Percentiles rank a stretch among this genome's conserved stretches.
phyloP scores from a whole-genome alignment of 176 grass and related monocot genomes.

The Phyllostachys edulis region DNA sequence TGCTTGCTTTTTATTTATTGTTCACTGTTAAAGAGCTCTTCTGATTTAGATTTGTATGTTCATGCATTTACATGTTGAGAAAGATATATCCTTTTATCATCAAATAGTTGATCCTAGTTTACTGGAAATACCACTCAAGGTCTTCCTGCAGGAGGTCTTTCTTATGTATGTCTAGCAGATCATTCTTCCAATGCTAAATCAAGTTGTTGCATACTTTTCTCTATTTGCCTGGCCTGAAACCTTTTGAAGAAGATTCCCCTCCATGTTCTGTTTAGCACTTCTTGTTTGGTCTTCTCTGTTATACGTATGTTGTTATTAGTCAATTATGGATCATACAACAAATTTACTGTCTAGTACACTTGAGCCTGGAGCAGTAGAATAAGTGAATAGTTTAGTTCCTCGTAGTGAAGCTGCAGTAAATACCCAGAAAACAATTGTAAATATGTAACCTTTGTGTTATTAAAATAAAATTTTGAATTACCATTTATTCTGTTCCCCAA shows the following conservation, averaged over 20 bases:
- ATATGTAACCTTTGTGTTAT: not conserved
- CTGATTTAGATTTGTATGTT: not conserved
- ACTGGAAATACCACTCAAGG: not conserved
- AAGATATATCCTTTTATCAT: not conserved
- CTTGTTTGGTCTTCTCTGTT: not conserved
- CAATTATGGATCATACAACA: not conserved
- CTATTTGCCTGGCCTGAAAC: not conserved
- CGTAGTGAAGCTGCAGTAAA: not conserved
- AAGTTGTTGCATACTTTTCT: not conserved
- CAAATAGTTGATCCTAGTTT: not conserved
- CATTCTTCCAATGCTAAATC: not conserved
- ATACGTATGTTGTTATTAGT: not conserved
- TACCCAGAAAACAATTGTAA: not conserved
- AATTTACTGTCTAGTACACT: not conserved
- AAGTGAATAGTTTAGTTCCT: not conserved
- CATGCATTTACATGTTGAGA: not conserved
- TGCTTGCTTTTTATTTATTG: not conserved
- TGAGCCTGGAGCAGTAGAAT: not conserved
- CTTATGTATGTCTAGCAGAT: not conserved
- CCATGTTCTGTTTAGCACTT: not conserved
- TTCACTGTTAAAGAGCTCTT: not conserved
- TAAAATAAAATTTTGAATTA: not conserved
- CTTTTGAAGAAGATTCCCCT: not conserved
- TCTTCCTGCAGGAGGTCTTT: not conserved
- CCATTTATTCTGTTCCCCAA: not conserved